Evolutionary conservation across 1,139 yeast genomes (phyloP).

Genomic region (Yamadazyma taylorii): DNA sequence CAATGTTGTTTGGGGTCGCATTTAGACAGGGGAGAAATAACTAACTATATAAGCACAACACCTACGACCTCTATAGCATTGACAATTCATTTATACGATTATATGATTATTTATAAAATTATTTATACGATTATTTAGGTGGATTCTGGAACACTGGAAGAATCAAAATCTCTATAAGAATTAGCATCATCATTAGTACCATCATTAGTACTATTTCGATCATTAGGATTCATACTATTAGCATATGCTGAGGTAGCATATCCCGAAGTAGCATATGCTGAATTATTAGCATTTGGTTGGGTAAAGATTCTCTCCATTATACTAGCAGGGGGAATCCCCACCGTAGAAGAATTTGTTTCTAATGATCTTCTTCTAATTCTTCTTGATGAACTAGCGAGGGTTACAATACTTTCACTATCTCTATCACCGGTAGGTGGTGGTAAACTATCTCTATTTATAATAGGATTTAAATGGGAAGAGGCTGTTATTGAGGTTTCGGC

Average conservation of each 20-base stretch:
- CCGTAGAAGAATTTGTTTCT: constrained; percentile 59
- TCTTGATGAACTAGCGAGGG: constrained; percentile 54
- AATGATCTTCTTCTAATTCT: constrained; percentile 51
- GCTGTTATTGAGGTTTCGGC: constrained; percentile 56
- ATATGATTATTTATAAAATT: too few relatives aligned
- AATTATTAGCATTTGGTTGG: constrained; percentile 14
- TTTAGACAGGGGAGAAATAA: too few relatives aligned
- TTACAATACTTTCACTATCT: constrained; percentile 55
- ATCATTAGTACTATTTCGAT: constrained; percentile 9
- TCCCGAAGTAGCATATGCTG: constrained; percentile 4
- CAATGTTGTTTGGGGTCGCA: too few relatives aligned
- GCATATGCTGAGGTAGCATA: constrained; percentile 5
- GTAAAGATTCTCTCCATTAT: constrained; percentile 49
- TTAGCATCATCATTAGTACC: constrained; percentile 9
- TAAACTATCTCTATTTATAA: constrained; percentile 11
- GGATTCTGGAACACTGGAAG: constrained; percentile 10
- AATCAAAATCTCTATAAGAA: constrained; percentile 11
- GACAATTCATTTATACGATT: too few relatives aligned
- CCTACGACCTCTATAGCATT: too few relatives aligned
- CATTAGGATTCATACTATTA: constrained; percentile 13
- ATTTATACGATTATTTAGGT: background rate
- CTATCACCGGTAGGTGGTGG: constrained; percentile 24
- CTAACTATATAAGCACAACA: too few relatives aligned
- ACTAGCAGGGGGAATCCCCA: constrained; percentile 67
- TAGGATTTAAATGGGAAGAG: constrained; percentile 21